Evolutionary conservation across 306 rosid species (phyloP).

Genomic region (Hippophae rhamnoides): DNA sequence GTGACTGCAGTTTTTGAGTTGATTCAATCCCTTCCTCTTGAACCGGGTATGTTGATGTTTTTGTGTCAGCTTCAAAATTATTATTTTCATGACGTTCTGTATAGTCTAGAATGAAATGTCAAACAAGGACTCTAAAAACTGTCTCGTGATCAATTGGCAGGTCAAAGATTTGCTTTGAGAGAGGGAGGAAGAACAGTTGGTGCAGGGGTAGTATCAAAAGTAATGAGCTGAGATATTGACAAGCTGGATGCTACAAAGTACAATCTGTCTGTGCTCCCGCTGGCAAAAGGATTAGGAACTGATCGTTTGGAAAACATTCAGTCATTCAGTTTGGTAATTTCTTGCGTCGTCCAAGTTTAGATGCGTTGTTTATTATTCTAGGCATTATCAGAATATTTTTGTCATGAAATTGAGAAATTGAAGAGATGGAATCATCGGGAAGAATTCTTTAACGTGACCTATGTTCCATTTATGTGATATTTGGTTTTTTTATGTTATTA

Average conservation of each 20-base stretch:
- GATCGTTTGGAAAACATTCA: constrained; percentile 25
- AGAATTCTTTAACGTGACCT: neutral
- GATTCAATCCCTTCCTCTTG: constrained; percentile 84
- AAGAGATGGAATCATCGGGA: constrained; percentile 13
- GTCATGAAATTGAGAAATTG: constrained; percentile 28
- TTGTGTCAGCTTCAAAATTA: neutral
- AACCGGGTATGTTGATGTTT: constrained; percentile 48
- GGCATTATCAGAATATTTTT: constrained; percentile 12
- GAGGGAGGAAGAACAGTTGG: constrained; percentile 99
- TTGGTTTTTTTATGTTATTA: neutral
- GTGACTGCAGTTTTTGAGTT: constrained; percentile 82
- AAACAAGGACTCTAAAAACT: neutral
- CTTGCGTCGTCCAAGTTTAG: constrained; percentile 19
- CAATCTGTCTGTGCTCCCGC: constrained; percentile 1
- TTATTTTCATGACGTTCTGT: neutral
- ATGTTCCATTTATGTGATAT: neutral
- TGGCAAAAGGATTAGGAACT: constrained; percentile 9
- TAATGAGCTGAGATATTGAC: constrained; percentile 35
- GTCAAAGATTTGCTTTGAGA: constrained; percentile 98
- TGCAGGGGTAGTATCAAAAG: constrained; percentile 97
- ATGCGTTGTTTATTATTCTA: constrained; percentile 11
- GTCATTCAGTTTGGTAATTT: constrained; percentile 27
- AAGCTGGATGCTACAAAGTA: neutral
- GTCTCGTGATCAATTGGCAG: constrained; percentile 27
- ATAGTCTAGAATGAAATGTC: neutral